Evolutionary conservation across 2,329 filamentous ascomycete species (phyloP).

Genomic region (Cadophora malorum): DNA sequence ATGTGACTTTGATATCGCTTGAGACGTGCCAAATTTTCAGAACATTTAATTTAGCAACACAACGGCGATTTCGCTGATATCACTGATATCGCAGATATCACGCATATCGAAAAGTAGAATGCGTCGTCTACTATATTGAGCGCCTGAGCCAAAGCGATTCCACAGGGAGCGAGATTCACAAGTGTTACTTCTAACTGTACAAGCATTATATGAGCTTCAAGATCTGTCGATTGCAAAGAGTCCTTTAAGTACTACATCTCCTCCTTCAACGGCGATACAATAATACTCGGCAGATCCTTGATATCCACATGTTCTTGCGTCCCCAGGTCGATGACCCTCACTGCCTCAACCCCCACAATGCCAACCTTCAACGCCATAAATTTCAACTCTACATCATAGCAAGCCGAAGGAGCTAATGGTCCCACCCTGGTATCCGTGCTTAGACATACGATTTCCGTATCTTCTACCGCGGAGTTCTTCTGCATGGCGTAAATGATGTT

Average conservation of each 20-base stretch:
- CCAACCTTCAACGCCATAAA: constrained; percentile 73
- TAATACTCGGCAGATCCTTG: constrained; percentile 72
- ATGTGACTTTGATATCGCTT: not conserved
- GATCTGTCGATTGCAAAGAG: not conserved
- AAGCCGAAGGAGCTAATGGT: constrained; percentile 73
- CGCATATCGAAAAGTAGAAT: not conserved
- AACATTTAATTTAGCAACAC: not conserved
- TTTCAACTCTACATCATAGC: constrained; percentile 74
- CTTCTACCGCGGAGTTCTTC: constrained; percentile 66
- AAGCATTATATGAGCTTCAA: not conserved
- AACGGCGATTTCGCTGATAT: not conserved
- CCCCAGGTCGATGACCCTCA: constrained; percentile 75
- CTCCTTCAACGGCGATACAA: constrained; percentile 51
- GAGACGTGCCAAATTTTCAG: not conserved
- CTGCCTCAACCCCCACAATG: constrained; percentile 72
- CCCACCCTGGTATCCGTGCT: constrained; percentile 78
- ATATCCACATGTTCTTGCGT: constrained; percentile 81
- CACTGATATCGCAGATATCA: not conserved
- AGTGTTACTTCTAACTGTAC: not conserved
- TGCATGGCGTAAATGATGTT: constrained; percentile 75
- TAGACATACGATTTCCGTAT: constrained; percentile 74
- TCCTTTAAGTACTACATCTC: not conserved
- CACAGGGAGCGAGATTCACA: not conserved
- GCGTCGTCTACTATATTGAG: not conserved
- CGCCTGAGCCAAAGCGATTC: not conserved